Percentiles rank a stretch among this genome's conserved stretches.
These are phyloP conservation scores for Eruca vesicaria DNA, from an alignment of 441 rosid genomes.

Conservation along the genomic window DNA sequence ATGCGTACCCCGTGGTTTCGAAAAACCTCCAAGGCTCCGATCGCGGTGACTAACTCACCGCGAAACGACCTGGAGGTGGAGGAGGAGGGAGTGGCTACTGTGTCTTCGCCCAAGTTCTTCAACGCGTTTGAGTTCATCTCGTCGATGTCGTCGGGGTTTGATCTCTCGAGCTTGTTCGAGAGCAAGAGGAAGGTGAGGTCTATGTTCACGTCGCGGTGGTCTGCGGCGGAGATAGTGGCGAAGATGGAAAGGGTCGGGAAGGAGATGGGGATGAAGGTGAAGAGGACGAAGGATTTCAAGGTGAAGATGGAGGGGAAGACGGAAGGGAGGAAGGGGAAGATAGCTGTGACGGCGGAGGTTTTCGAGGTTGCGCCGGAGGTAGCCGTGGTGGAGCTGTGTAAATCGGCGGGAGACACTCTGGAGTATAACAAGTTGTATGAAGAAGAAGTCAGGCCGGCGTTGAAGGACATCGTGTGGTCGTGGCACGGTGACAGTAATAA, in stretches of 20 bases:
- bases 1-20: slow-evolving; percentile 68
- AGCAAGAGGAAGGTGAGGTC: slow-evolving; percentile 53
- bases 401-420: slow-evolving; percentile 77
- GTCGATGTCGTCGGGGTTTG: slow-evolving; percentile 84
- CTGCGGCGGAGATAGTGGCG: slow-evolving; percentile 52
- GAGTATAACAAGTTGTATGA: slow-evolving; percentile 71
- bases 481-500: slow-evolving; percentile 76
- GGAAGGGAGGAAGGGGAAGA: slow-evolving; percentile 82
- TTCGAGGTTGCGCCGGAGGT: slow-evolving; percentile 83
- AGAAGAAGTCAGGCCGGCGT: slow-evolving; percentile 75
- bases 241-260: slow-evolving; percentile 57
- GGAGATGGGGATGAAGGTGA: slow-evolving; percentile 52
- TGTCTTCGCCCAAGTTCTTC: slow-evolving; percentile 66
- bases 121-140: slow-evolving; percentile 87
- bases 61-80: not conserved
- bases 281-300: slow-evolving; percentile 56
- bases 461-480: slow-evolving; percentile 89
- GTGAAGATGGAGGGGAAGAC: slow-evolving; percentile 46
- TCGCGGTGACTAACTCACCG: slow-evolving; percentile 12
- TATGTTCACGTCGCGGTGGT: slow-evolving; percentile 62
- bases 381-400: slow-evolving; percentile 69
- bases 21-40: slow-evolving; percentile 40
- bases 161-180: slow-evolving; percentile 69
- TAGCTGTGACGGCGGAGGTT: slow-evolving; percentile 74
- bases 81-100: not conserved